phyloP scores from a whole-genome alignment of 331 rosid species.

The Spiraea crenata region DNA sequence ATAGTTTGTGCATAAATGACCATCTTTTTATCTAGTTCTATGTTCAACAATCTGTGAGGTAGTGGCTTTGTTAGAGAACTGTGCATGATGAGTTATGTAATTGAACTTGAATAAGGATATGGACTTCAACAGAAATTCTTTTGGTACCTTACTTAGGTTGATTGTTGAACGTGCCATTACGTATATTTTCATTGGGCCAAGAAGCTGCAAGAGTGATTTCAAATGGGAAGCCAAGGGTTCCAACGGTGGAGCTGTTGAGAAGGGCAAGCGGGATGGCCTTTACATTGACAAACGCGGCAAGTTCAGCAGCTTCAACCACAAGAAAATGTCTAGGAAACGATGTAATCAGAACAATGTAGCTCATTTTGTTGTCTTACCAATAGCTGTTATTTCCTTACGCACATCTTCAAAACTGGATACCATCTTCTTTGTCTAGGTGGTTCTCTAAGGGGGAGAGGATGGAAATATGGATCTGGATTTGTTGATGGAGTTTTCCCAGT shows the following conservation, averaged over 20 bases:
- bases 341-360: slow-evolving; percentile 41
- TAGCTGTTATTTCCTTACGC: slow-evolving; percentile 14
- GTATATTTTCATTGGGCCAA: slow-evolving; percentile 39
- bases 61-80: not conserved
- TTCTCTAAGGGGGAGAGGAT: slow-evolving; percentile 87
- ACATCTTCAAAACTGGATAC: slow-evolving; percentile 24
- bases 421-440: slow-evolving; percentile 57
- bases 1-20: not conserved
- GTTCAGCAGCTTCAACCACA: slow-evolving; percentile 71
- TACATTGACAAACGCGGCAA: slow-evolving; percentile 78
- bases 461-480: slow-evolving; percentile 96
- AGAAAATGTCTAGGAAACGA: slow-evolving; percentile 79
- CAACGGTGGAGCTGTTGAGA: slow-evolving; percentile 46
- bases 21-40: not conserved
- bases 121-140: not conserved
- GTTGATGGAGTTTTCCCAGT: slow-evolving; percentile 92
- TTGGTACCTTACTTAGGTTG: slow-evolving; percentile 48
- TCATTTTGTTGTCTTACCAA: slow-evolving; percentile 10
- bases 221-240: slow-evolving; percentile 59
- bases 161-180: slow-evolving; percentile 35
- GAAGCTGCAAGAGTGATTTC: slow-evolving; percentile 40
- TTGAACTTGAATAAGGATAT: not conserved
- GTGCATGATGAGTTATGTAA: not conserved
- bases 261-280: slow-evolving; percentile 63
- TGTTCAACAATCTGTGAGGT: not conserved